These are phyloP conservation scores for Penicillium ucsense DNA, from an alignment of 495 filamentous ascomycete genomes.

Conservation along the genomic window DNA sequence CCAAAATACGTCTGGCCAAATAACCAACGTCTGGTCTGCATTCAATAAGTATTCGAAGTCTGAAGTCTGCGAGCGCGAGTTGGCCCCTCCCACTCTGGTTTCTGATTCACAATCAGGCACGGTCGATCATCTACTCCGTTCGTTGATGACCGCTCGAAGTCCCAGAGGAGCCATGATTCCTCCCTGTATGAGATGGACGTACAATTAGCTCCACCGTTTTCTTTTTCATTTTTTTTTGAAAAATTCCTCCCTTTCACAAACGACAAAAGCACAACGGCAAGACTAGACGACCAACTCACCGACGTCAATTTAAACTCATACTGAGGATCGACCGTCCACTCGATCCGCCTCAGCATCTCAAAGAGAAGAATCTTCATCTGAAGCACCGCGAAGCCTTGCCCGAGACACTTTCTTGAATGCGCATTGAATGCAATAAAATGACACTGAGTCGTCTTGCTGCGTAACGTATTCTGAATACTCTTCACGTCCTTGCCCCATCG, in stretches of 20 bases:
- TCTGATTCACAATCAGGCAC: too few relatives aligned
- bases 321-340: conserved; percentile 20
- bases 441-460: conserved; percentile 20
- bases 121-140: background rate
- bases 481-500: conserved; percentile 27
- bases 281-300: conserved; percentile 12
- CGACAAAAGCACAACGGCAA: too few relatives aligned
- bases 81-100: too few relatives aligned
- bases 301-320: conserved; percentile 26
- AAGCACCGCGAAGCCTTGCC: conserved; percentile 25
- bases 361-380: conserved; percentile 25
- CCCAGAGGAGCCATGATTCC: conserved; percentile 10
- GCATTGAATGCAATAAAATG: conserved; percentile 30
- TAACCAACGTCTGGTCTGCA: too few relatives aligned
- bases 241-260: too few relatives aligned
- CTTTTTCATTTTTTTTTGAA: background rate
- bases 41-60: too few relatives aligned
- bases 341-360: conserved; percentile 18
- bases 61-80: too few relatives aligned
- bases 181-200: background rate
- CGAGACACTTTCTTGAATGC: conserved; percentile 26
- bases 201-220: background rate
- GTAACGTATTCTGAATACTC: conserved; percentile 17
- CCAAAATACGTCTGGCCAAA: too few relatives aligned
- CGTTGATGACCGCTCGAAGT: conserved; percentile 2